Conservation (phyloP, 148 eudicot species). For the Beta vulgaris region DNA sequence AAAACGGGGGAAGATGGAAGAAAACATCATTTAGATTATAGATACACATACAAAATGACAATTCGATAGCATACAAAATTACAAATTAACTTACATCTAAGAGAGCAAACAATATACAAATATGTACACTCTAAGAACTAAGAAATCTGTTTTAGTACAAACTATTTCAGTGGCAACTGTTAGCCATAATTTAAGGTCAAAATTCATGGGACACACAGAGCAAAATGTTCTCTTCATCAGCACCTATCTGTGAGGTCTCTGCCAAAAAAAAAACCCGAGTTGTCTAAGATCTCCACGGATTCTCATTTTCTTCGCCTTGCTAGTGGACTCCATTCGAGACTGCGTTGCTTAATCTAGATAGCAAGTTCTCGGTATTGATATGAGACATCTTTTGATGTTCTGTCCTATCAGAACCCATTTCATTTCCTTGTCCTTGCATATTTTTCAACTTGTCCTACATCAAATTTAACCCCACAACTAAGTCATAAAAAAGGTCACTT, state of each 20-base stretch:
- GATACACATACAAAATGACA: no score
- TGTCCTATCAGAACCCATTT: conserved; percentile 14
- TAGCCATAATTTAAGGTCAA: conserved; percentile 1
- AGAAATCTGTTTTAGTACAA: neutral
- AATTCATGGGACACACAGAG: neutral
- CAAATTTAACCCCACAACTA: neutral
- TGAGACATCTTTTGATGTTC: conserved; percentile 19
- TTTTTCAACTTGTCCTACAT: conserved; percentile 36
- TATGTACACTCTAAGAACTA: neutral
- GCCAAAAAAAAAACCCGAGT: neutral
- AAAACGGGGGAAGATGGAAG: neutral
- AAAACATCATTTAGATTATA: neutral
- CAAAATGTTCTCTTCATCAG: conserved; percentile 8
- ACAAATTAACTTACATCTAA: neutral
- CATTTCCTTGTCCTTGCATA: conserved; percentile 26
- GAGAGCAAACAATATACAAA: neutral
- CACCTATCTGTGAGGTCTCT: neutral
- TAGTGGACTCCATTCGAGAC: conserved; percentile 27
- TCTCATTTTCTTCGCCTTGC: conserved; percentile 13
- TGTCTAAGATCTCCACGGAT: neutral
- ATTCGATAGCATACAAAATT: neutral
- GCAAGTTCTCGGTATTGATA: conserved; percentile 35
- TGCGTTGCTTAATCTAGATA: conserved; percentile 32
- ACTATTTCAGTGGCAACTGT: neutral
- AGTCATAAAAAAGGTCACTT: neutral